Evolutionary conservation across 2,329 filamentous ascomycete species (phyloP).

Genomic region (Neopestalotiopsis clavispora): DNA sequence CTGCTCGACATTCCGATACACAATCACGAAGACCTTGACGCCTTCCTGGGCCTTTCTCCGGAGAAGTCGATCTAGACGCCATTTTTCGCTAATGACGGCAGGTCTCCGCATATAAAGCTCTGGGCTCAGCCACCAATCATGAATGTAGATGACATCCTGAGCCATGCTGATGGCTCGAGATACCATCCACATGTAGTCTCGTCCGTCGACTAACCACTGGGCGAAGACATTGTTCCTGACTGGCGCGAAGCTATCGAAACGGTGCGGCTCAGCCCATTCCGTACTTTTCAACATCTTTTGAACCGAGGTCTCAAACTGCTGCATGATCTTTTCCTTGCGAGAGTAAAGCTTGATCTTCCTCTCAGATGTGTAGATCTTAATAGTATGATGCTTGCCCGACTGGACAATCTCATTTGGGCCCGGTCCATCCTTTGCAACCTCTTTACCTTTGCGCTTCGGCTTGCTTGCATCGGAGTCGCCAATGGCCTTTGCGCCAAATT

Average conservation of each 20-base stretch:
- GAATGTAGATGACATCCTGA: conserved; percentile 96
- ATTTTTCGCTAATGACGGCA: conserved; percentile 95
- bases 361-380: conserved; percentile 90
- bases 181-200: conserved; percentile 99
- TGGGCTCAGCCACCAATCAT: conserved; percentile 98
- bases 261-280: conserved; percentile 80
- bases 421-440: conserved; percentile 40
- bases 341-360: conserved; percentile 90
- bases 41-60: conserved; percentile 92
- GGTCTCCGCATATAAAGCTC: conserved; percentile 95
- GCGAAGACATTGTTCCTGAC: conserved; percentile 86
- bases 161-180: conserved; percentile 97
- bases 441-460: conserved; percentile 48
- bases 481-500: conserved; percentile 63
- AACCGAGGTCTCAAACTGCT: conserved; percentile 94
- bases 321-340: conserved; percentile 85
- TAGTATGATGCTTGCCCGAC: conserved; percentile 72
- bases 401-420: conserved; percentile 24
- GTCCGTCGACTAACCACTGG: conserved; percentile 94
- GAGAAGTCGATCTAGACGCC: conserved; percentile 91
- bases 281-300: conserved; percentile 83
- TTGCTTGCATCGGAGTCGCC: conserved; percentile 45
- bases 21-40: conserved; percentile 96
- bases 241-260: conserved; percentile 93
- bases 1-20: conserved; percentile 97